A percentile compares a stretch with the other conserved stretches of the same genome.
These are phyloP conservation scores for Podospora didyma DNA, from an alignment of 495 filamentous ascomycete species.

Conservation along the genomic window DNA sequence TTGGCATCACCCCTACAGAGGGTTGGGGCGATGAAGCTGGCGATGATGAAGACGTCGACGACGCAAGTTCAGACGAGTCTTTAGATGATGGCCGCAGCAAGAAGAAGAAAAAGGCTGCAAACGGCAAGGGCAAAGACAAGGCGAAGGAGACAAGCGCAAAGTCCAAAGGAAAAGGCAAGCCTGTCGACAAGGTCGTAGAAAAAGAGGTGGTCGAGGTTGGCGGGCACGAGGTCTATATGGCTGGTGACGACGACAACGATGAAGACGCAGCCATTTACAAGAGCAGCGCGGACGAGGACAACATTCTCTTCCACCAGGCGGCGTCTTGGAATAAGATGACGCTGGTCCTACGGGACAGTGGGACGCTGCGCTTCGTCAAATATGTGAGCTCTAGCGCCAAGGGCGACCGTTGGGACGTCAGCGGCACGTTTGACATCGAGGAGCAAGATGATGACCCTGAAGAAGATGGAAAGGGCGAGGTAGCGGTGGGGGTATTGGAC, in stretches of 20 bases:
- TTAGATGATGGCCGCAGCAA: slow-evolving; percentile 22
- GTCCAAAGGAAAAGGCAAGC: slow-evolving; percentile 41
- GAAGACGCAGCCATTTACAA: slow-evolving; percentile 86
- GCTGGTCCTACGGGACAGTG: slow-evolving; percentile 83
- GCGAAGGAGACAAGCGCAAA: slow-evolving; percentile 32
- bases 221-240: slow-evolving; percentile 91
- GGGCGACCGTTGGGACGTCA: slow-evolving; percentile 92
- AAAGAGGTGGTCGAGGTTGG: slow-evolving; percentile 56
- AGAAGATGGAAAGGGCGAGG: slow-evolving; percentile 26
- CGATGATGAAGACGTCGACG: slow-evolving; percentile 44
- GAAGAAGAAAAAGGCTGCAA: slow-evolving; percentile 39
- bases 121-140: slow-evolving; percentile 27
- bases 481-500: slow-evolving; percentile 22
- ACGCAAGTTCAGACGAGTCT: slow-evolving; percentile 19
- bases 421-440: slow-evolving; percentile 61
- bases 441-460: slow-evolving; percentile 36
- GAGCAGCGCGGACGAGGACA: slow-evolving; percentile 76
- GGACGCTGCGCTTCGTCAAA: slow-evolving; percentile 89
- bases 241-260: slow-evolving; percentile 70
- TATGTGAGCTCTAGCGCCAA: slow-evolving; percentile 79
- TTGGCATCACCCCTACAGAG: slow-evolving; percentile 73
- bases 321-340: slow-evolving; percentile 86
- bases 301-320: slow-evolving; percentile 83
- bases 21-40: slow-evolving; percentile 79
- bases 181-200: slow-evolving; percentile 19